Evolutionary conservation across 495 filamentous ascomycete species (phyloP).

Genomic region (Daldinia childiae): DNA sequence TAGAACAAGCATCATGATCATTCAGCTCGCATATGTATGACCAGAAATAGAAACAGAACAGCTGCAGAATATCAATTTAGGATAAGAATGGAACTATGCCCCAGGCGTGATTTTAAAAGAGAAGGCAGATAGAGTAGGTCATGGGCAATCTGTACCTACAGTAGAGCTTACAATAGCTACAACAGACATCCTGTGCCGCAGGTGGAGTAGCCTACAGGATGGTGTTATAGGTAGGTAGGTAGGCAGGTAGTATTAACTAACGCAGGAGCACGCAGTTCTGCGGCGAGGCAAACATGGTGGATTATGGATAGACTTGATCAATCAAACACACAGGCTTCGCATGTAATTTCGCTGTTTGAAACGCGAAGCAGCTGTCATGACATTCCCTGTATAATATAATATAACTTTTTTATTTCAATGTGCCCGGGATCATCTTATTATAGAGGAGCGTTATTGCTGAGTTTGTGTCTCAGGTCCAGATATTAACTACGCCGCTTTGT

Average conservation of each 20-base stretch:
- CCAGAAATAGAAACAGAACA: slow-evolving; percentile 39
- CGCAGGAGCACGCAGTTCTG: slow-evolving; percentile 37
- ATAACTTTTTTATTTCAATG: slow-evolving; percentile 1
- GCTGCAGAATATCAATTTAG: slow-evolving; percentile 24
- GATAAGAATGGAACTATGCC: slow-evolving; percentile 20
- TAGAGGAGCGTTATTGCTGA: slow-evolving; percentile 17
- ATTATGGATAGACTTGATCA: slow-evolving; percentile 25
- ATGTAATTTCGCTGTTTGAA: slow-evolving; percentile 32
- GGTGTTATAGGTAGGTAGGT: slow-evolving; percentile 17
- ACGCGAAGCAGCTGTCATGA: slow-evolving; percentile 31
- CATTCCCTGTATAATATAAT: slow-evolving; percentile 21
- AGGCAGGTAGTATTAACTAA: slow-evolving; percentile 33
- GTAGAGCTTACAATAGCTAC: neutral
- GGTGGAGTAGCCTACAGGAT: slow-evolving; percentile 22
- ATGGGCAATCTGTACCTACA: neutral
- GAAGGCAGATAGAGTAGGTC: slow-evolving; percentile 12
- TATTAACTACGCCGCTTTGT: slow-evolving; percentile 9
- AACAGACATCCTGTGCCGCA: slow-evolving; percentile 23
- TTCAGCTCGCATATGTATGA: slow-evolving; percentile 29
- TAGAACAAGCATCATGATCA: slow-evolving; percentile 13
- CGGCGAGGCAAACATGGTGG: slow-evolving; percentile 36
- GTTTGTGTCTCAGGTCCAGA: slow-evolving; percentile 28
- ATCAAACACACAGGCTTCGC: slow-evolving; percentile 23
- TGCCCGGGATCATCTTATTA: slow-evolving; percentile 23
- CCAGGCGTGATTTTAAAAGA: slow-evolving; percentile 13